These are phyloP conservation scores for Beta macrorhiza DNA, from an alignment of 179 eudicot species.

Conservation along the genomic window DNA sequence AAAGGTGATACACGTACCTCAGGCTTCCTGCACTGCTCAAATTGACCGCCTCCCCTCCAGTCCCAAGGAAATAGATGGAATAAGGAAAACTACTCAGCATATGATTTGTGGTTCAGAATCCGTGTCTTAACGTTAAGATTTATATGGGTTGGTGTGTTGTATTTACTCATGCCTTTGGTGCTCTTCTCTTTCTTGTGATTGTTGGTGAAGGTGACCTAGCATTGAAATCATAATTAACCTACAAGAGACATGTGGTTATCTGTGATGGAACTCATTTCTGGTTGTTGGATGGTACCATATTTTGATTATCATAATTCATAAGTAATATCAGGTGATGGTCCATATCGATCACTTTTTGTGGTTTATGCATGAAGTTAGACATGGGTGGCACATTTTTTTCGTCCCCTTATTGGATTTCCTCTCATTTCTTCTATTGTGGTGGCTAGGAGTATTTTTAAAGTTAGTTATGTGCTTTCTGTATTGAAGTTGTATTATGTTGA, in stretches of 20 bases:
- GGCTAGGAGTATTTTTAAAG: neutral
- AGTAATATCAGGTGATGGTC: neutral
- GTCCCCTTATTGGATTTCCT: neutral
- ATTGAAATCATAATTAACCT: neutral
- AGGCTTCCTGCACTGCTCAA: neutral
- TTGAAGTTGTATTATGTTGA: conserved; percentile 1
- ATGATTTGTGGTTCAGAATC: neutral
- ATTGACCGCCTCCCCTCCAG: neutral
- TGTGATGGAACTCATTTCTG: neutral
- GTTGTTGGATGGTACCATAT: neutral
- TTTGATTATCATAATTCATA: too few species aligned
- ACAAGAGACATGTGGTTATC: neutral
- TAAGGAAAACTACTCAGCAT: neutral
- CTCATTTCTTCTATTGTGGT: too few species aligned
- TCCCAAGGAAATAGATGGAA: neutral
- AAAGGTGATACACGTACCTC: neutral
- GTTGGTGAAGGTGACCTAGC: neutral
- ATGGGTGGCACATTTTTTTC: neutral
- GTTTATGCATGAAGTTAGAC: neutral
- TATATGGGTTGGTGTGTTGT: neutral
- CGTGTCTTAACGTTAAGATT: neutral
- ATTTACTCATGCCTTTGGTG: neutral
- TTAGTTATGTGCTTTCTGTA: neutral
- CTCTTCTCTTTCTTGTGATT: neutral
- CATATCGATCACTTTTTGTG: neutral